A percentile compares a stretch with the other conserved stretches of the same genome.
Evolutionary conservation across 2,329 filamentous ascomycete genomes (phyloP).

Genomic region (Amauroascus verrucosus): DNA sequence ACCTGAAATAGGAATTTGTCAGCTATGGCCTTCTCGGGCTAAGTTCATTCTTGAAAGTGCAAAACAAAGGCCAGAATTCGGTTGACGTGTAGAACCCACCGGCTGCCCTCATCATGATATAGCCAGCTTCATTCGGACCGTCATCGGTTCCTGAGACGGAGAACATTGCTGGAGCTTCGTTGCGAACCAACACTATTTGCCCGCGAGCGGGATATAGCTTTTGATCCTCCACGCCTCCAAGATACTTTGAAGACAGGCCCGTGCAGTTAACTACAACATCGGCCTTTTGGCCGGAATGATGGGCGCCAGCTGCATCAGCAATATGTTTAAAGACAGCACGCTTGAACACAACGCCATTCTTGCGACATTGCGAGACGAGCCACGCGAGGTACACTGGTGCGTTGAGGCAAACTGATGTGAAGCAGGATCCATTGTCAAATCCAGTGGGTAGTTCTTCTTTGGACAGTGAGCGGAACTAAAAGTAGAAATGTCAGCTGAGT

Average conservation of each 20-base stretch:
- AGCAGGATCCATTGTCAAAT: constrained; percentile 61
- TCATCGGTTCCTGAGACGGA: constrained; percentile 64
- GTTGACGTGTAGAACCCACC: constrained; percentile 18
- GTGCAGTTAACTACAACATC: constrained; percentile 77
- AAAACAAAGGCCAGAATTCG: neutral
- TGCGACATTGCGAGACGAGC: constrained; percentile 69
- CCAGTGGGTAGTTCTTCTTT: constrained; percentile 50
- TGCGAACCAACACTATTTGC: constrained; percentile 74
- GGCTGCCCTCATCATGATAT: constrained; percentile 69
- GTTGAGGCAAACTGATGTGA: constrained; percentile 86
- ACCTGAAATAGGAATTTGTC: constrained; percentile 28
- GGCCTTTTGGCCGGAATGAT: constrained; percentile 48
- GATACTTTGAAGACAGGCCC: constrained; percentile 60
- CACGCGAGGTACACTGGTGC: constrained; percentile 78
- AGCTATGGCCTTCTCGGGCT: neutral
- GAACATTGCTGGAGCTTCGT: constrained; percentile 62
- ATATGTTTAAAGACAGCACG: constrained; percentile 60
- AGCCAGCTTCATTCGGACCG: constrained; percentile 59
- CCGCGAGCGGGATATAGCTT: constrained; percentile 67
- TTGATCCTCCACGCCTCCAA: constrained; percentile 72
- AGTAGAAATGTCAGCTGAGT: neutral
- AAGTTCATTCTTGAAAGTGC: neutral
- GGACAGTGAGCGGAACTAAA: constrained; percentile 51
- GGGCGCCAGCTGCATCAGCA: constrained; percentile 53
- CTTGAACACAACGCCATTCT: constrained; percentile 58